These are phyloP conservation scores for Monosporascus sp. DNA, from an alignment of 2,329 filamentous ascomycete species.

Conservation along the genomic window DNA sequence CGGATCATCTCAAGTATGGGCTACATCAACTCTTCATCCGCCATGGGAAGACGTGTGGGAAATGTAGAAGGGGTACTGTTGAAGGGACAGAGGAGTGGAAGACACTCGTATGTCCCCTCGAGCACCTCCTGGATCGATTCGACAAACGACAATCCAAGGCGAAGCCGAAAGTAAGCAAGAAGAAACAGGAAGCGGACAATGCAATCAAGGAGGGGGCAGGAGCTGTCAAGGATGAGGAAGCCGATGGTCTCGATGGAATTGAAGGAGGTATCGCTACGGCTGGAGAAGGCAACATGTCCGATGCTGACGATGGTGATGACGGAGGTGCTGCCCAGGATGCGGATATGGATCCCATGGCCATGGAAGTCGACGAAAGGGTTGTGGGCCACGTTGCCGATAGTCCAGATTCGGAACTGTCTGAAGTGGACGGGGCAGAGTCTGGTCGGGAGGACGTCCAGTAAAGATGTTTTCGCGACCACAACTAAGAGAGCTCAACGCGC, in stretches of 20 bases:
- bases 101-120: constrained; percentile 39
- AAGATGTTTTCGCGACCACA: neutral
- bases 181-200: constrained; percentile 2
- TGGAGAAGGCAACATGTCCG: neutral
- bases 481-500: no score
- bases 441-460: neutral
- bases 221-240: constrained; percentile 1
- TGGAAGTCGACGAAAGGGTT: neutral
- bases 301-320: neutral
- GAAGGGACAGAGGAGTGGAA: constrained; percentile 58
- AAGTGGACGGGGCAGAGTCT: neutral
- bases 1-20: constrained; percentile 48
- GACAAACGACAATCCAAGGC: constrained; percentile 20
- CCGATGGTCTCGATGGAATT: neutral
- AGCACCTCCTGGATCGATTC: constrained; percentile 33
- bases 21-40: constrained; percentile 51
- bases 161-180: constrained; percentile 10
- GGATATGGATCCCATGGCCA: neutral
- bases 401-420: neutral
- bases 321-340: neutral
- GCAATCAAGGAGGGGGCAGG: constrained; percentile 2
- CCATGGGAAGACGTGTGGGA: constrained; percentile 44
- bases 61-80: constrained; percentile 47
- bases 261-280: neutral
- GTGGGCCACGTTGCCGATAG: neutral